Evolutionary conservation across 2,329 filamentous ascomycete species (phyloP).

Genomic region (Diaporthe sp.): DNA sequence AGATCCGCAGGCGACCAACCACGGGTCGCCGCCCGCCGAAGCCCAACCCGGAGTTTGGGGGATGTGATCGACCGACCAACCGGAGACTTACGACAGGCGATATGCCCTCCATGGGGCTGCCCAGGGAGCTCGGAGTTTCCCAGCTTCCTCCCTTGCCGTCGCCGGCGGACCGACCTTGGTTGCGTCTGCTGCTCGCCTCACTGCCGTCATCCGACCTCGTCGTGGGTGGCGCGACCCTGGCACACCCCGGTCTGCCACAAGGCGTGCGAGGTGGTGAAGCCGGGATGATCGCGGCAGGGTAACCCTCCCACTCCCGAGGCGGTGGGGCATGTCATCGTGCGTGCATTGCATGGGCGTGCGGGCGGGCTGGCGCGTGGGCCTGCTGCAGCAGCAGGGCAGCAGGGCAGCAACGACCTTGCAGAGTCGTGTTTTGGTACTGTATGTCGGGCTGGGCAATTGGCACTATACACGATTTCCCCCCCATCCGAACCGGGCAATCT

Average conservation of each 20-base stretch:
- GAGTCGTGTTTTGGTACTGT: neutral
- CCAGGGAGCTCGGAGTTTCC: conserved; percentile 19
- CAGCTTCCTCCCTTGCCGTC: neutral
- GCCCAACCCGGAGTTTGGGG: neutral
- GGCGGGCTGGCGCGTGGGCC: no score
- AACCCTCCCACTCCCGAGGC: neutral
- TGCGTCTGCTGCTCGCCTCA: conserved; percentile 23
- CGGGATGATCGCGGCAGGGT: conserved; percentile 17
- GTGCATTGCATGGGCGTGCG: neutral
- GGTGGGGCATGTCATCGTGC: conserved; percentile 10
- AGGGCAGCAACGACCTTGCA: neutral
- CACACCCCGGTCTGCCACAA: conserved; percentile 18
- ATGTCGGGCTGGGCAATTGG: neutral
- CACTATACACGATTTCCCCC: no score
- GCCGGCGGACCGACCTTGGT: neutral
- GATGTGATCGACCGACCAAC: conserved; percentile 11
- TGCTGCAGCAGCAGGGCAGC: neutral
- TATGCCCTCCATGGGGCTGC: neutral
- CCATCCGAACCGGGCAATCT: conserved; percentile 19
- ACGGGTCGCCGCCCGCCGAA: conserved; percentile 2
- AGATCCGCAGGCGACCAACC: conserved; percentile 13
- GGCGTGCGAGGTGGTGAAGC: neutral
- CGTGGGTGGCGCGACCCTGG: neutral
- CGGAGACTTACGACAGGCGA: neutral
- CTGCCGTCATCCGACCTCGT: conserved; percentile 27